Conservation (phyloP, 352 stramenopile genomes). For the Elongisporangium undulatum region DNA sequence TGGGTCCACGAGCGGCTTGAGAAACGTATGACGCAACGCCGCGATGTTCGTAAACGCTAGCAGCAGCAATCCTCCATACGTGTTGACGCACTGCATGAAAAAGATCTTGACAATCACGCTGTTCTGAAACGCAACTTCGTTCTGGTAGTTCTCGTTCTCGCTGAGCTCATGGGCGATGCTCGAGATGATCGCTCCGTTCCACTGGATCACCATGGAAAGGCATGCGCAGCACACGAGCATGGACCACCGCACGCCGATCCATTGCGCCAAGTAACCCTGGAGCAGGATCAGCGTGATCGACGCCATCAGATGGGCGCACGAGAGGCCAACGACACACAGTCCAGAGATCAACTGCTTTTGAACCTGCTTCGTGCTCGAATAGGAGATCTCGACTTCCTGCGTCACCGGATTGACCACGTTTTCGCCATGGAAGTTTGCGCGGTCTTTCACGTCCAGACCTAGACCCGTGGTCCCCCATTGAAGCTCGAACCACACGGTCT, state of each 20-base stretch:
- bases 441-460: conserved; percentile 13
- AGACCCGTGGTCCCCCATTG: conserved; percentile 40
- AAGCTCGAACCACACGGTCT: conserved; percentile 52
- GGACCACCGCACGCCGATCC: conserved; percentile 19
- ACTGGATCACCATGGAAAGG: conserved; percentile 21
- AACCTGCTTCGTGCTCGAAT: conserved; percentile 8
- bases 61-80: conserved; percentile 28
- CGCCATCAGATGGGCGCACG: conserved; percentile 13
- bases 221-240: conserved; percentile 21
- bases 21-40: neutral
- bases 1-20: conserved; percentile 2
- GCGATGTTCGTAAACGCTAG: conserved; percentile 18
- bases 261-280: conserved; percentile 18
- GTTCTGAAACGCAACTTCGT: conserved; percentile 16
- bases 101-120: conserved; percentile 40
- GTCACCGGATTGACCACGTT: conserved; percentile 22
- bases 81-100: conserved; percentile 30
- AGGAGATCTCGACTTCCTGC: conserved; percentile 21
- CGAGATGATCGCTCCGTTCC: conserved; percentile 20
- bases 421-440: conserved; percentile 20
- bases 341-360: conserved; percentile 11
- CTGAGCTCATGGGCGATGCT: conserved; percentile 20
- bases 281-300: conserved; percentile 23
- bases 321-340: conserved; percentile 14
- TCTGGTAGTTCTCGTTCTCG: conserved; percentile 27